Evolutionary conservation across 805 yeast genomes (phyloP).

Genomic region (Ogataea thermomethanolica): DNA sequence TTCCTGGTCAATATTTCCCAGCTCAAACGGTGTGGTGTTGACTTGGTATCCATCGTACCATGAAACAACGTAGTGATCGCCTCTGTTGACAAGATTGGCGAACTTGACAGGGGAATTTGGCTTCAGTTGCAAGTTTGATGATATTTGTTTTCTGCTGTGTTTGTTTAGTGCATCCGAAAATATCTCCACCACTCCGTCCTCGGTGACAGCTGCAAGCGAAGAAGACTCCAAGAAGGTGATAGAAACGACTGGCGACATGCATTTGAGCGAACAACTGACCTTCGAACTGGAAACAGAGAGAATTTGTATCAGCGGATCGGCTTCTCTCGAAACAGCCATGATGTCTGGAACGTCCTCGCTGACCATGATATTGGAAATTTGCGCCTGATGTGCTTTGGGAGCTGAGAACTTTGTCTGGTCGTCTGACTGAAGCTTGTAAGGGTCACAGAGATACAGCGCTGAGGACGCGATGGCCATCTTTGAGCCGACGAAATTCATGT

Average conservation of each 20-base stretch:
- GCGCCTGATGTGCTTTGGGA: constrained; percentile 33
- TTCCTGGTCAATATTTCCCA: constrained; percentile 21
- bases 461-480: constrained; percentile 28
- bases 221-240: constrained; percentile 31
- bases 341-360: constrained; percentile 32
- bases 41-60: constrained; percentile 29
- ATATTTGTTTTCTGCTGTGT: constrained; percentile 20
- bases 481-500: constrained; percentile 10
- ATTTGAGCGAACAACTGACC: constrained; percentile 32
- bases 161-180: constrained; percentile 21
- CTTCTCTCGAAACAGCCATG: constrained; percentile 33
- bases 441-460: constrained; percentile 32
- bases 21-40: constrained; percentile 30
- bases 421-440: constrained; percentile 25
- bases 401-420: constrained; percentile 32
- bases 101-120: constrained; percentile 18
- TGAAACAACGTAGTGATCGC: constrained; percentile 16
- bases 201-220: constrained; percentile 29
- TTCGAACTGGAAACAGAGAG: constrained; percentile 31
- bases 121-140: constrained; percentile 15
- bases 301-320: constrained; percentile 33
- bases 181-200: constrained; percentile 24
- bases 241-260: constrained; percentile 32
- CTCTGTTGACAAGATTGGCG: constrained; percentile 9
- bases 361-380: constrained; percentile 35